Percentiles rank a stretch among this genome's conserved stretches.
phyloP scores from a whole-genome alignment of 2,329 filamentous ascomycete genomes.

The Allantophomopsis lycopodina region DNA sequence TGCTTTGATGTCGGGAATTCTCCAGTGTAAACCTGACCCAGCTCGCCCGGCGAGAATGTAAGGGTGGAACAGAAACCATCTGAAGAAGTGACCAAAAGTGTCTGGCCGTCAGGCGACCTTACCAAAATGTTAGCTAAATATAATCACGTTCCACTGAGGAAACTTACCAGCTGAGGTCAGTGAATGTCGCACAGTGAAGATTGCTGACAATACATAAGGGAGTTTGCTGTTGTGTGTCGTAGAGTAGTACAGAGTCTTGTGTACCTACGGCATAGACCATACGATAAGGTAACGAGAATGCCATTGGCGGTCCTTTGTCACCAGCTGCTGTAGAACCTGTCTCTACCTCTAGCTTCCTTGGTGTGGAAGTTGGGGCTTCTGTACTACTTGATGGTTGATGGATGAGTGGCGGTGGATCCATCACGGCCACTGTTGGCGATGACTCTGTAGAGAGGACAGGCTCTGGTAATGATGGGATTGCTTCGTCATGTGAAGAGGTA shows the following conservation, averaged over 20 bases:
- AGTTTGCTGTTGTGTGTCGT: constrained; percentile 93
- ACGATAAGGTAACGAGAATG: constrained; percentile 79
- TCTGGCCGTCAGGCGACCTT: constrained; percentile 64
- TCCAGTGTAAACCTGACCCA: constrained; percentile 69
- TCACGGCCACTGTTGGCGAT: constrained; percentile 45
- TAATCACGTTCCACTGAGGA: constrained; percentile 12
- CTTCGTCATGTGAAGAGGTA: constrained; percentile 75
- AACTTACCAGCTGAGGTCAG: constrained; percentile 81
- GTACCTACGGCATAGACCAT: constrained; percentile 96
- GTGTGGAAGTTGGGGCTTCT: constrained; percentile 37
- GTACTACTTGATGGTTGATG: constrained; percentile 27
- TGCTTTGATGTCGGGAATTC: constrained; percentile 39
- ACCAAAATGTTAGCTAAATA: constrained; percentile 3
- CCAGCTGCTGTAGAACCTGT: constrained; percentile 32
- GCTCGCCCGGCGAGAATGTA: constrained; percentile 69
- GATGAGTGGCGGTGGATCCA: constrained; percentile 65
- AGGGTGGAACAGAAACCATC: constrained; percentile 95
- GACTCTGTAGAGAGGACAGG: constrained; percentile 42
- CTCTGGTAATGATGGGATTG: constrained; percentile 73
- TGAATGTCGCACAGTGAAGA: constrained; percentile 93
- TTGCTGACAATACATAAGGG: constrained; percentile 94
- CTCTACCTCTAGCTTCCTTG: constrained; percentile 19
- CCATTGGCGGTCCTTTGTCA: constrained; percentile 47
- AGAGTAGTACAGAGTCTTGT: constrained; percentile 86
- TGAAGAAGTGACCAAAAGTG: constrained; percentile 88